Base-by-base conservation (phyloP, 75 land plant genomes). In the Azolla pinnata region DNA sequence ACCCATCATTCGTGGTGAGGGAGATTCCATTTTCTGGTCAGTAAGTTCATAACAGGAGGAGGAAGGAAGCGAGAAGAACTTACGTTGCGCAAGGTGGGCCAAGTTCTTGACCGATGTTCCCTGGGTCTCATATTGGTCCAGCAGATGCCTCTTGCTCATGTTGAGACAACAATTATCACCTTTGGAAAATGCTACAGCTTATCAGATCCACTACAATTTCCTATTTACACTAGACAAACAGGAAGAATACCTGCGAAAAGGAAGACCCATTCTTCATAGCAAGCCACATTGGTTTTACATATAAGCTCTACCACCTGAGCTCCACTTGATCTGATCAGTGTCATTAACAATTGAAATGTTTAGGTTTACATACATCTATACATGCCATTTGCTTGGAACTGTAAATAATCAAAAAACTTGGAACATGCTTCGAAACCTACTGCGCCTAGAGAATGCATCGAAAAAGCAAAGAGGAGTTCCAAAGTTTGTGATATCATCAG, bases 11-110 rank as follows among this genome's bases (percentile, higher is more conserved):
- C 10, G 42, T 38, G 14, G 14, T 14, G 42, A 7, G 42, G 42
- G 10, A 38, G 7, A 7, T 38, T 38, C 14, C 42, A 38, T 7
- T 51, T 19, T 51, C 9, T 8, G 54, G 7, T 51, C n/a, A n/a
- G 32, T 54, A 54, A 30, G 21, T 28, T 2, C 1, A 54, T 57
- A 2, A 19, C 31, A 31, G 35, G 3, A 57, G 24, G 3, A 57
- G 5, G 3, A 35, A 23, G 24, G 4, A 18, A 50, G 4, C 18
- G 5, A 19, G 5, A 18, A 4, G 17, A 7, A 44, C 62, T 60
- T 60, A 60, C 62, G 62, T 44, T 60, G 62, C 44, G 62, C 62
- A 21, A 60, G 45, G 44, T 60, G 62, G 4, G 19, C 25, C 47
- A 60, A 19, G 26, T 60, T 60, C 62, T 60, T 60, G 29, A 44